phyloP scores from a whole-genome alignment of 768 basidiomycete genomes.

The Clitopilus hobsonii region DNA sequence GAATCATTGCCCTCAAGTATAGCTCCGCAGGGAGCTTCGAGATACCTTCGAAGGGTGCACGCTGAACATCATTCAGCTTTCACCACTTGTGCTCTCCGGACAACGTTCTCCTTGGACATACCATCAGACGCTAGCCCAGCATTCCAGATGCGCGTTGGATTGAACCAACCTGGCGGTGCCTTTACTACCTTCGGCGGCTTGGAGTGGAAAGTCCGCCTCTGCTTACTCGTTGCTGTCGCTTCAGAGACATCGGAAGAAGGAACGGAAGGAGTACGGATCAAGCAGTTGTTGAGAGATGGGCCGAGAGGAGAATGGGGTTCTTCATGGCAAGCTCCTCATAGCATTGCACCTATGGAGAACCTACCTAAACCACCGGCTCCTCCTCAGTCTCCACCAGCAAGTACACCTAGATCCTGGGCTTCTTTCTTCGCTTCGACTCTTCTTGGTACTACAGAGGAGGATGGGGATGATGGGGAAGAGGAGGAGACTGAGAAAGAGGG shows the following conservation, averaged over 20 bases:
- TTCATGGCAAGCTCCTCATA: conserved; percentile 52
- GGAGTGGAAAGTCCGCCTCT: conserved; percentile 85
- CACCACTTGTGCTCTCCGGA: conserved; percentile 64
- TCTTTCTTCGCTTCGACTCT: conserved; percentile 32
- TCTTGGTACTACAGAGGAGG: conserved; percentile 36
- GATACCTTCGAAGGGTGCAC: conserved; percentile 68
- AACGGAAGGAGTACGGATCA: conserved; percentile 48
- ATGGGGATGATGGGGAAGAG: conserved; percentile 48
- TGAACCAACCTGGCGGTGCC: conserved; percentile 13
- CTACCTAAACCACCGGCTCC: conserved; percentile 17
- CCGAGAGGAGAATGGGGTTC: conserved; percentile 68
- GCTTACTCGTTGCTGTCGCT: conserved; percentile 78
- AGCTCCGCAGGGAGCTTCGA: conserved; percentile 39
- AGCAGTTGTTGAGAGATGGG: conserved; percentile 53
- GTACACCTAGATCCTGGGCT: conserved; percentile 31
- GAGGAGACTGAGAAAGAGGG: conserved; percentile 22
- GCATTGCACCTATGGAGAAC: conserved; percentile 62
- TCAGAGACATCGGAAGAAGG: conserved; percentile 38
- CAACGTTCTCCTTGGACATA: conserved; percentile 87
- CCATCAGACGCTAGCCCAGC: conserved; percentile 89
- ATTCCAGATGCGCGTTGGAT: conserved; percentile 63
- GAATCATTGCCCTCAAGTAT: conserved; percentile 72
- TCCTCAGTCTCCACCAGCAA: conserved; percentile 10
- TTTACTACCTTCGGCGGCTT: conserved; percentile 58
- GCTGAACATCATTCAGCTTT: conserved; percentile 84